These are phyloP conservation scores for Candida maltosa DNA, from an alignment of 805 yeast genomes.

Conservation along the genomic window DNA sequence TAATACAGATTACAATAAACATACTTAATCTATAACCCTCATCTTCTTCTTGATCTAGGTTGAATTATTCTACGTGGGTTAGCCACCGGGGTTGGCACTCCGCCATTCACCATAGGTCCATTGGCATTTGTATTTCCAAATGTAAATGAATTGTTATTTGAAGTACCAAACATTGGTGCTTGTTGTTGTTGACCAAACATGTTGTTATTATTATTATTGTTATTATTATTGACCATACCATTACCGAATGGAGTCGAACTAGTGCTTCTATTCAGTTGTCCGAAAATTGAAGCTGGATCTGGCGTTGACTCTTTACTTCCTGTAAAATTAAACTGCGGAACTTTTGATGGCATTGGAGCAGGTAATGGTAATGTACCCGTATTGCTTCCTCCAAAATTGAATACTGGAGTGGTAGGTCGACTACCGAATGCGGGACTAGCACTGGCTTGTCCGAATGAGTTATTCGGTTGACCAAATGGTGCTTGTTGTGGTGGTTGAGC, in stretches of 20 bases:
- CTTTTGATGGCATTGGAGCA: neutral
- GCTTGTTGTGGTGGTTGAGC: neutral
- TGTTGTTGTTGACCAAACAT: constrained; percentile 6
- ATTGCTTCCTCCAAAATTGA: constrained; percentile 1
- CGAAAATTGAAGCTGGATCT: constrained; percentile 31
- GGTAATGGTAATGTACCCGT: neutral
- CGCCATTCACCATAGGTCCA: constrained; percentile 8
- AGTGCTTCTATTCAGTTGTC: constrained; percentile 7
- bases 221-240: neutral
- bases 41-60: constrained; percentile 8
- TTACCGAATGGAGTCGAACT: constrained; percentile 4
- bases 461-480: neutral
- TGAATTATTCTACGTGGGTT: constrained; percentile 7
- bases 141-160: neutral
- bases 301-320: constrained; percentile 24
- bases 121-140: constrained; percentile 5
- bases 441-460: constrained; percentile 1
- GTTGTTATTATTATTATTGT: neutral
- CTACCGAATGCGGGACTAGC: neutral
- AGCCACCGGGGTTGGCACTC: constrained; percentile 7
- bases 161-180: neutral
- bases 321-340: constrained; percentile 19
- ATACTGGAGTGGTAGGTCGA: constrained; percentile 1
- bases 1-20: too few species aligned
- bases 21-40: too few species aligned